phyloP scores from a whole-genome alignment of 805 yeast genomes.

The Lipomyces yamadae region DNA sequence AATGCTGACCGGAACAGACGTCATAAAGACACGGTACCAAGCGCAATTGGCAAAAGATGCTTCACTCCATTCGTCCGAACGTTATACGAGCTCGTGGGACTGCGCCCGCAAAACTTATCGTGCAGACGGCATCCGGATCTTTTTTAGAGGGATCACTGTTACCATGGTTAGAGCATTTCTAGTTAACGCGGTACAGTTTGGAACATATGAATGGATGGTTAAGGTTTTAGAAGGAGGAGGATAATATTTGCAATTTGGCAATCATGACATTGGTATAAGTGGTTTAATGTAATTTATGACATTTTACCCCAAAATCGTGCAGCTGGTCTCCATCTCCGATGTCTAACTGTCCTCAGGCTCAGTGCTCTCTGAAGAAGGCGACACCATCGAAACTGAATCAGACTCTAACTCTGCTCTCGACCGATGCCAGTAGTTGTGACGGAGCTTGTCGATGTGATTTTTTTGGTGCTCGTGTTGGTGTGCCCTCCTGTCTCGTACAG shows the following conservation, averaged over 20 bases:
- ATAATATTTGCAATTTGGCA: background rate
- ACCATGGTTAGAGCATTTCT: constrained; percentile 40
- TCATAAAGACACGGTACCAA: constrained; percentile 39
- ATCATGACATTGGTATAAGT: too few species aligned
- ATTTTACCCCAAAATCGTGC: too few species aligned
- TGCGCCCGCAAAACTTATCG: constrained; percentile 34
- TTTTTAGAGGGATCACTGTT: constrained; percentile 36
- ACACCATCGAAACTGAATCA: background rate
- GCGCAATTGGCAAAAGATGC: constrained; percentile 18
- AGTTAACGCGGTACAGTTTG: constrained; percentile 41
- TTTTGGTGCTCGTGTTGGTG: background rate
- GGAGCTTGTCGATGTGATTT: background rate
- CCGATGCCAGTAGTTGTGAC: background rate
- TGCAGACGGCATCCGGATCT: constrained; percentile 31
- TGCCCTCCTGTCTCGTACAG: constrained; percentile 2
- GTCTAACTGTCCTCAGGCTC: background rate
- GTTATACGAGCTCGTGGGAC: constrained; percentile 34
- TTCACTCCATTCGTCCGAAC: background rate
- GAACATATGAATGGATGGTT: constrained; percentile 38
- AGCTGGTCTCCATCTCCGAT: background rate
- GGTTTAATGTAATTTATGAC: too few species aligned
- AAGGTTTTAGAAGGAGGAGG: constrained; percentile 16
- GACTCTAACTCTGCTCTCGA: background rate
- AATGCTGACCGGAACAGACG: constrained; percentile 24
- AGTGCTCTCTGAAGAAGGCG: background rate